Base-by-base conservation (phyloP, 768 basidiomycete species). In the Termitomyces sp. region DNA sequence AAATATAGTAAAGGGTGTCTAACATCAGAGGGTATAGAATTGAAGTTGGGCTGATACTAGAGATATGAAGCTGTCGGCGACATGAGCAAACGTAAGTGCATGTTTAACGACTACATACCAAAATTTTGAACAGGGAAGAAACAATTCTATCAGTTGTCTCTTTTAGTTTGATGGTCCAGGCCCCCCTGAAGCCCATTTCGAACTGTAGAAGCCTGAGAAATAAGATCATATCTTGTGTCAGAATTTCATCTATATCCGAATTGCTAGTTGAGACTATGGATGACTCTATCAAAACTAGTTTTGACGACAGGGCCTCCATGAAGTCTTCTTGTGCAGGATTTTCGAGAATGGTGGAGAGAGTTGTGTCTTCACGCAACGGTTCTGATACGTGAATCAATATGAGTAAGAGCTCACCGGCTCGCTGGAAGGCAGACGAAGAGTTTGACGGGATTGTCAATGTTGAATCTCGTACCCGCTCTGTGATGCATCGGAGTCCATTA, bases 141-240 rank as follows among this genome's bases (percentile, higher is more conserved):
- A 75, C 73, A 31, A 91, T 61, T 17, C 70, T 69, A 20, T 75
- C 76, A 38, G 82, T 77, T 20, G 77, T 67, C 38, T 81, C 81
- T 64, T 79, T 86, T 45, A 79, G 76, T 53, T 73, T 77, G 3
- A 76, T 62, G 3, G 83, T 84, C 87, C 88, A 91, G 5, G 71
- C 69, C 9, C 78, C 80, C 17, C 79, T 80, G 67, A 91, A 88
- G 29, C 88, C 85, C 8, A 92, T 76, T 68, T 85, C 80, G 62
- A 92, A 92, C 66, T 93, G 91, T 29, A 92, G 66, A 15, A 92
- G 73, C 2, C 91, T 85, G 2, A 83, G 81, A 34, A 91, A 71
- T 38, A 91, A 79, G 25, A 88, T 76, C 34, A 83, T 72, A 12
- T 76, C 74, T 48, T 82, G 76, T 0, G 79, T 76, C 17, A 76